These are phyloP conservation scores for Chaetothyriales sp. DNA, from an alignment of 2,329 filamentous ascomycete genomes.

Conservation along the genomic window DNA sequence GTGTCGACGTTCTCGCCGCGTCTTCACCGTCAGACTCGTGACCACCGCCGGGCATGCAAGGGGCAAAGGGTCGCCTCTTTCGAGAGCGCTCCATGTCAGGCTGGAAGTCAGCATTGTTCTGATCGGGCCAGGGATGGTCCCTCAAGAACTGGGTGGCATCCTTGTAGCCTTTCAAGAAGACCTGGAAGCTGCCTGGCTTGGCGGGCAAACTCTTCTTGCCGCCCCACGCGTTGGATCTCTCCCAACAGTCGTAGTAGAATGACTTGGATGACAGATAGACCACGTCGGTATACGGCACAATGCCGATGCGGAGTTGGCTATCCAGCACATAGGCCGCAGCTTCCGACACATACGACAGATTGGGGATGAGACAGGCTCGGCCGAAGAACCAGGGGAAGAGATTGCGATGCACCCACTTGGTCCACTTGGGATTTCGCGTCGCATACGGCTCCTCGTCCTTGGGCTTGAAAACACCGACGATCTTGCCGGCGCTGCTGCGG, in stretches of 20 bases:
- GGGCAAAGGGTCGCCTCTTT: slow-evolving; percentile 62
- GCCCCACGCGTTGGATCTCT: slow-evolving; percentile 72
- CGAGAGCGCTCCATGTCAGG: slow-evolving; percentile 53
- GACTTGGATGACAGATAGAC: slow-evolving; percentile 90
- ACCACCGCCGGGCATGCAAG: slow-evolving; percentile 59
- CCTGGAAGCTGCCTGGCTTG: slow-evolving; percentile 92
- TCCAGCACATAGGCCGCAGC: slow-evolving; percentile 94
- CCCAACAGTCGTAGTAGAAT: slow-evolving; percentile 98
- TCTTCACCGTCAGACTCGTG: slow-evolving; percentile 49
- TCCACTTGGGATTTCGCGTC: slow-evolving; percentile 95
- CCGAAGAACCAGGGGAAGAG: slow-evolving; percentile 96
- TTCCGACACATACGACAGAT: slow-evolving; percentile 94
- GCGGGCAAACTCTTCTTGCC: slow-evolving; percentile 76
- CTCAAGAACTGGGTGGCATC: slow-evolving; percentile 91
- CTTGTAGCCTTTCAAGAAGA: slow-evolving; percentile 93
- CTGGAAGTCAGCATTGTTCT: slow-evolving; percentile 57
- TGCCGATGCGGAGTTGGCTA: slow-evolving; percentile 70
- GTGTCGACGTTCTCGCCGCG: slow-evolving; percentile 34
- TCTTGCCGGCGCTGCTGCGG: slow-evolving; percentile 76
- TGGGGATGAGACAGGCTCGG: slow-evolving; percentile 87
- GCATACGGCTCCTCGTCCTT: slow-evolving; percentile 99
- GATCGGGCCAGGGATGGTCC: slow-evolving; percentile 94
- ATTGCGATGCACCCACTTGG: slow-evolving; percentile 98
- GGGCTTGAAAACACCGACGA: slow-evolving; percentile 95
- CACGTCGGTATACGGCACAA: slow-evolving; percentile 94